Percentiles rank a stretch among this genome's conserved stretches.
phyloP scores from a whole-genome alignment of 176 grass and related monocot genomes.

The Pharus latifolius region DNA sequence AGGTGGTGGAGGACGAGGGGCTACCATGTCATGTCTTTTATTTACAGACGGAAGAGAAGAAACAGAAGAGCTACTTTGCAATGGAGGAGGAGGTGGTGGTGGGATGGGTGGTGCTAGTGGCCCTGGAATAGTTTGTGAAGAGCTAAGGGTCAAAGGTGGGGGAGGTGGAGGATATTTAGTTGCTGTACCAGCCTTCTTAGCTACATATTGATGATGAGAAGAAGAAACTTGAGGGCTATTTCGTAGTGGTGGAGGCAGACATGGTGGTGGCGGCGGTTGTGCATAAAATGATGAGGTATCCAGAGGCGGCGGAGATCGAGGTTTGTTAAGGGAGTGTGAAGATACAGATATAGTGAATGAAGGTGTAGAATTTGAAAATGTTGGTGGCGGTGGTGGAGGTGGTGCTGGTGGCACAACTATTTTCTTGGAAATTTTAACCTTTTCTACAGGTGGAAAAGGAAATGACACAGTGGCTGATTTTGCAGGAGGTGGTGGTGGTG shows the following conservation, averaged over 20 bases:
- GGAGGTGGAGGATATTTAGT: not conserved
- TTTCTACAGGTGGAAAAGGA: constrained; percentile 11
- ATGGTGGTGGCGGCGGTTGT: not conserved
- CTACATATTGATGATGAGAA: constrained; percentile 1
- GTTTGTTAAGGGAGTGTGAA: constrained; percentile 1
- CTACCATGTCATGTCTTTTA: constrained; percentile 4
- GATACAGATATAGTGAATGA: constrained; percentile 4
- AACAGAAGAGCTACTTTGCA: constrained; percentile 5
- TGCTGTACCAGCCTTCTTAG: not conserved
- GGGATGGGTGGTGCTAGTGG: not conserved
- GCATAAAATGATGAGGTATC: not conserved
- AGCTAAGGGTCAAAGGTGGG: not conserved
- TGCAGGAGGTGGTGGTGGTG: constrained; percentile 20
- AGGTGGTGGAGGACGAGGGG: constrained; percentile 25
- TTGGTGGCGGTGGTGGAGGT: not conserved
- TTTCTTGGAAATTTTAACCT: not conserved
- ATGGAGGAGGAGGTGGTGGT: constrained; percentile 26
- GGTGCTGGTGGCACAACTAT: constrained; percentile 10
- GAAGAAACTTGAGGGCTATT: not conserved
- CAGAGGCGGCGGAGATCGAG: constrained; percentile 3
- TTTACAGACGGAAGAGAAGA: constrained; percentile 18
- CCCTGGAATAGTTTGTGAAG: not conserved
- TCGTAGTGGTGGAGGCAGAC: constrained; percentile 17
- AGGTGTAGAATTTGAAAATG: constrained; percentile 9
- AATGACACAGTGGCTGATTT: constrained; percentile 13